Evolutionary conservation across 257 asterid genomes (phyloP).

Genomic region (Apocynum venetum): DNA sequence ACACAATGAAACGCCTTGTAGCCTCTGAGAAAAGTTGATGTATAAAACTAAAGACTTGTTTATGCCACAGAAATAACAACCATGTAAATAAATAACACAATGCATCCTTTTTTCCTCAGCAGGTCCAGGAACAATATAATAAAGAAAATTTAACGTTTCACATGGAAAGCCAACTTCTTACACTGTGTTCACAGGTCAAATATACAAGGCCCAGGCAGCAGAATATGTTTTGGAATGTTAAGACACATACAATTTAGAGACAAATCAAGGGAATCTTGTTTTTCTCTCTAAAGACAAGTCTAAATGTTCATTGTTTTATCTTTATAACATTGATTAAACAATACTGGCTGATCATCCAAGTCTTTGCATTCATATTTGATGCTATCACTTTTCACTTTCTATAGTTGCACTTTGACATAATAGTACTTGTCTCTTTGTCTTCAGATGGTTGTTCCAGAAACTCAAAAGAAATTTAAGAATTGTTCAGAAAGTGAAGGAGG

Average conservation of each 20-base stretch:
- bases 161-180: background rate
- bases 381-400: background rate
- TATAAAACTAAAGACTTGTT: background rate
- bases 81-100: background rate
- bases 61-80: background rate
- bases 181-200: background rate
- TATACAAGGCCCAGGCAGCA: background rate
- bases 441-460: background rate
- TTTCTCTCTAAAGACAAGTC: background rate
- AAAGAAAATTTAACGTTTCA: background rate
- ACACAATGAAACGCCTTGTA: background rate
- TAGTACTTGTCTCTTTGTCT: background rate
- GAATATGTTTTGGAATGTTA: background rate
- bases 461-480: background rate
- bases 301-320: background rate
- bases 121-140: background rate
- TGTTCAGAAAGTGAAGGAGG: background rate
- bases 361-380: background rate
- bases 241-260: background rate
- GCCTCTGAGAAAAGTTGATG: background rate
- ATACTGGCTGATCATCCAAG: background rate
- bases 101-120: background rate
- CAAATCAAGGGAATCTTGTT: background rate
- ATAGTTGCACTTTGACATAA: background rate
- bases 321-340: background rate